These are phyloP conservation scores for Phialophora expanda DNA, from an alignment of 2,329 filamentous ascomycete genomes.

Conservation along the genomic window DNA sequence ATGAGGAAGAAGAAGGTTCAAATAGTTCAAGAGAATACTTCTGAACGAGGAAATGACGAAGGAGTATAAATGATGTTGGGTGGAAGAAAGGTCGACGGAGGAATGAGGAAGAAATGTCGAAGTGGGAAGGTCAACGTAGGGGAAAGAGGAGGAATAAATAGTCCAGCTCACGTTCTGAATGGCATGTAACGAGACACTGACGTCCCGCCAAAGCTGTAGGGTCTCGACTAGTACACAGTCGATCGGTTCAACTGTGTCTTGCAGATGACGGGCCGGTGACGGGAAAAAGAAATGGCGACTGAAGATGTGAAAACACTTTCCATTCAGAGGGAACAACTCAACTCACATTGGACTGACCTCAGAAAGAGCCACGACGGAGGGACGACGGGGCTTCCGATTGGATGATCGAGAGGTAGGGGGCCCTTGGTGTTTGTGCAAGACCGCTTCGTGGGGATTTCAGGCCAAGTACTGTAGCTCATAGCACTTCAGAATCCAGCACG, in stretches of 20 bases:
- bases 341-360: conserved; percentile 3
- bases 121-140: not conserved
- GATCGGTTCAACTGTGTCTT: not conserved
- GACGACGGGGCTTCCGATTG: conserved; percentile 7
- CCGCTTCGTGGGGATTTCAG: not conserved
- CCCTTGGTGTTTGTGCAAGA: not conserved
- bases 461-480: not conserved
- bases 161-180: conserved; percentile 5
- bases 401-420: not conserved
- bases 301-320: not conserved
- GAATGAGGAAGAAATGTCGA: not conserved
- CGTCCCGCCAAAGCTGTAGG: conserved; percentile 9
- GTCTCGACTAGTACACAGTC: conserved; percentile 3
- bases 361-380: not conserved
- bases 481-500: not conserved
- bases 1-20: not conserved
- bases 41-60: not conserved
- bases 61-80: too few species aligned
- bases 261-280: conserved; percentile 8
- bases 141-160: conserved; percentile 7
- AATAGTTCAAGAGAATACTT: not conserved
- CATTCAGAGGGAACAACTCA: not conserved
- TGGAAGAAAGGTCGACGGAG: not conserved
- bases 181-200: conserved; percentile 13
- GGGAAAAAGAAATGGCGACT: not conserved